Evolutionary conservation across 1,284 basidiomycete genomes (phyloP), one percentile per base, ranked within the genome.

Genomic region (Pholiota adiposa): DNA sequence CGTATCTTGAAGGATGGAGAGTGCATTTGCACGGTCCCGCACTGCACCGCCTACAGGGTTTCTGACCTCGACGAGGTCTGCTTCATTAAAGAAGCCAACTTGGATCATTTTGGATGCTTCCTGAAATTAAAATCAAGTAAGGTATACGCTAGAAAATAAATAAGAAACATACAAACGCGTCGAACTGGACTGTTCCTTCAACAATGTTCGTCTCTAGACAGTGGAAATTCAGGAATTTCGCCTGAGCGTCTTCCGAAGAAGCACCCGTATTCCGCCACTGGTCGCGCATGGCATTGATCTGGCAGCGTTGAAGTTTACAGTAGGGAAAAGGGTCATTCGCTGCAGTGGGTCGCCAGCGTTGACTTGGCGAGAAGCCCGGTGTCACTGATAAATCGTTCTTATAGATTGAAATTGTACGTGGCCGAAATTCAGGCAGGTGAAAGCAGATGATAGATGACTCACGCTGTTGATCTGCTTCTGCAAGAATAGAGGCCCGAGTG

Each of bases 171-270:
- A 64, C 64, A 38, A 46, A 56, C 49, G 46, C 16, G 52, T 58
- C 49, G 31, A 66, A 66, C 27, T 59, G n/a, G 18, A 67, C 21
- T 18, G 56, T 63, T 41, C 65, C 63, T 52, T 65, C 66, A 31
- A 67, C 60, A 38, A 29, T 34, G 31, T 66, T 65, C 29, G 64
- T 66, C 38, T 67, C 61, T 11, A 66, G 53, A 56, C 65, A 67
- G 48, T 66, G 63, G 7, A 66, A 23, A 33, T 66, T 67, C n/a
- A 63, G 33, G 46, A 59, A 67, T 46, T 44, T n/a, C n/a, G n/a
- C n/a, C 58, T 51, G 31, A 19, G 12, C n/a, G n/a, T n/a, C n/a
- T n/a, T n/a, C n/a, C n/a, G n/a, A n/a, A n/a, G n/a, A n/a, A n/a
- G 46, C 2, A 27, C 23, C 21, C 19, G 60, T 59, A 44, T 16